phyloP scores from a whole-genome alignment of 2,329 filamentous ascomycete genomes.

The Fusarium dimerum region DNA sequence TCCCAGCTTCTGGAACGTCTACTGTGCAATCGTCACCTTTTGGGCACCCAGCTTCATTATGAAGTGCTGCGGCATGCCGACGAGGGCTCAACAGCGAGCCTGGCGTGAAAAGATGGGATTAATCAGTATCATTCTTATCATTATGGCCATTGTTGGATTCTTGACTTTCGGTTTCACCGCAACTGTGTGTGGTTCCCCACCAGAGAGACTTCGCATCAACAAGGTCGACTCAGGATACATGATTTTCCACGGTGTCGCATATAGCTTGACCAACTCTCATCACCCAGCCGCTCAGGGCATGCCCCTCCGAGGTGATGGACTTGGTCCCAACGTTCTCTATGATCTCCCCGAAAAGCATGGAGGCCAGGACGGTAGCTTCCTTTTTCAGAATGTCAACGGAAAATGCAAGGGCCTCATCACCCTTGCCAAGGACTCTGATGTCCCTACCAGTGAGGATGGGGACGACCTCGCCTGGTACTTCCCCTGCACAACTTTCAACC shows the following conservation, averaged over 20 bases:
- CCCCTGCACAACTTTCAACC: constrained; percentile 86
- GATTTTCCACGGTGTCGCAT: constrained; percentile 94
- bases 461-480: constrained; percentile 90
- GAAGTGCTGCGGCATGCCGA: constrained; percentile 79
- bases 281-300: constrained; percentile 84
- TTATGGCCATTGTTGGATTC: constrained; percentile 89
- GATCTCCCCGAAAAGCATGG: constrained; percentile 80
- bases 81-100: constrained; percentile 84
- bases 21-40: constrained; percentile 91
- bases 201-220: constrained; percentile 76
- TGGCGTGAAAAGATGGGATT: constrained; percentile 99
- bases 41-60: constrained; percentile 89
- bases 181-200: constrained; percentile 76
- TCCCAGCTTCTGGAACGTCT: constrained; percentile 91
- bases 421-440: constrained; percentile 66
- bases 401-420: constrained; percentile 92
- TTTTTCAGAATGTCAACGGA: constrained; percentile 98
- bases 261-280: constrained; percentile 73
- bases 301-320: constrained; percentile 48
- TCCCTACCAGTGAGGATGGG: constrained; percentile 72
- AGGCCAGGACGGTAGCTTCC: constrained; percentile 91
- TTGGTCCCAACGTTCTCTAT: constrained; percentile 77
- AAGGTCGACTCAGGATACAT: constrained; percentile 81
- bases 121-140: constrained; percentile 86
- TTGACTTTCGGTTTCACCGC: constrained; percentile 95